Conservation (phyloP, 2,329 filamentous ascomycete genomes). For the Trichoderma harzianum region DNA sequence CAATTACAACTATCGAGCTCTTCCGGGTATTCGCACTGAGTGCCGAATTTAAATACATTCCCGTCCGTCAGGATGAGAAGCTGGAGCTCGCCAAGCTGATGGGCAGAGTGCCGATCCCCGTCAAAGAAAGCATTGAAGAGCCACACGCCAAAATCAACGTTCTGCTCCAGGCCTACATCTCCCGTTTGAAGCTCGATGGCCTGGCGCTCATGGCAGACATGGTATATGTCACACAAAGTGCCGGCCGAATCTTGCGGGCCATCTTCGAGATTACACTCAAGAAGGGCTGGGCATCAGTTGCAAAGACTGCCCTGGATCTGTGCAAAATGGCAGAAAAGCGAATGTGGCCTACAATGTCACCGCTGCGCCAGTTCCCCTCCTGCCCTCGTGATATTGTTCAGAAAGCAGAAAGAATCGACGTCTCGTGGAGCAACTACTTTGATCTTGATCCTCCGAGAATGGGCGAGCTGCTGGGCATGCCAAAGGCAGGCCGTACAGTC, state of each 20-base stretch:
- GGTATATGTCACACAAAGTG: constrained; percentile 97
- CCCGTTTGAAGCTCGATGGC: constrained; percentile 87
- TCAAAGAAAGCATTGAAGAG: constrained; percentile 97
- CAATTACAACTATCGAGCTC: constrained; percentile 88
- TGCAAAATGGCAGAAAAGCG: constrained; percentile 99
- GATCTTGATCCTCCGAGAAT: constrained; percentile 94
- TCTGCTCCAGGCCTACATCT: constrained; percentile 93
- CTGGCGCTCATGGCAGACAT: constrained; percentile 96
- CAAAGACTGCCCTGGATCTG: constrained; percentile 85
- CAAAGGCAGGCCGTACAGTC: constrained; percentile 80
- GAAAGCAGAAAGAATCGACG: constrained; percentile 92
- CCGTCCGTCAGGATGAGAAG: constrained; percentile 96
- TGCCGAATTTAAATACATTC: constrained; percentile 98
- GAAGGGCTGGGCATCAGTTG: constrained; percentile 92
- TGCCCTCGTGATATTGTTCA: constrained; percentile 83
- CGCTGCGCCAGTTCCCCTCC: constrained; percentile 80
- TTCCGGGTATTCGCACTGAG: constrained; percentile 96
- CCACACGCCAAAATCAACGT: constrained; percentile 98
- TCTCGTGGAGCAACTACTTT: constrained; percentile 90
- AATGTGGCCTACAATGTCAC: constrained; percentile 99
- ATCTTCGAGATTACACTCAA: constrained; percentile 97
- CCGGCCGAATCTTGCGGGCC: constrained; percentile 89
- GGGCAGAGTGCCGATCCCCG: constrained; percentile 85
- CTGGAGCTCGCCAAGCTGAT: constrained; percentile 90
- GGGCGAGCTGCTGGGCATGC: constrained; percentile 89